Evolutionary conservation across 164 flowering plant species (phyloP), one percentile per base, ranked within the genome.

Genomic region (Dillenia suffruticosa): DNA sequence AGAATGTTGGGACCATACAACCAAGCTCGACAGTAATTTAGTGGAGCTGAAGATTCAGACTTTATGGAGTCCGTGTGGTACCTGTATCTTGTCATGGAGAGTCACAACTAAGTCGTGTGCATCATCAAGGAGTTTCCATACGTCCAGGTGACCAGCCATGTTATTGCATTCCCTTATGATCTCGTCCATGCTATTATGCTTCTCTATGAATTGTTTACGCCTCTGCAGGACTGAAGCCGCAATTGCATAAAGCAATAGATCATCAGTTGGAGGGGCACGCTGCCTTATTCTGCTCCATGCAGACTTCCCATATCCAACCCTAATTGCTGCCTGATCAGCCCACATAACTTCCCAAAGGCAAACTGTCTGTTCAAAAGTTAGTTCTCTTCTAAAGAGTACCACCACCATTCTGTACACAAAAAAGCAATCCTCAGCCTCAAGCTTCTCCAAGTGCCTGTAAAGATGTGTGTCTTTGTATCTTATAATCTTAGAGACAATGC

Each of bases 261-360:
- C 98, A 0, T 93, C 96, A 2, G 97, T 90, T 10, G 97, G 97
- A 26, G 98, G 98, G 9, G 97, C 96, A 10, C 81, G 75, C 56
- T 71, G 91, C 69, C 97, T 79, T 55, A 86, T 87, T 76, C 82
- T 83, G 45, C 90, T 82, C 98, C 97, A 87, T 5, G 93, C 89
- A 17, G 97, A 87, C 61, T 84, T 89, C n/a, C 90, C 80, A 14
- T 90, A 79, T 15, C 96, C 91, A 9, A 91, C 96, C 64, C 98
- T 79, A 40, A 85, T 79, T 2, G 98, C 98, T 9, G 92, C 92
- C 67, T 89, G 96, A 67, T 94, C 97, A 10, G 98, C 97, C 98
- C 98, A 94, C 82, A 94, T 85, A 11, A 94, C 96, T 69, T 94
- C 97, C 98, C 98, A 94, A 2, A 94, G 78, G 64, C 97, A 91